Evolutionary conservation across 163 green algal species (phyloP).

Genomic region (Chloroidium sp.): DNA sequence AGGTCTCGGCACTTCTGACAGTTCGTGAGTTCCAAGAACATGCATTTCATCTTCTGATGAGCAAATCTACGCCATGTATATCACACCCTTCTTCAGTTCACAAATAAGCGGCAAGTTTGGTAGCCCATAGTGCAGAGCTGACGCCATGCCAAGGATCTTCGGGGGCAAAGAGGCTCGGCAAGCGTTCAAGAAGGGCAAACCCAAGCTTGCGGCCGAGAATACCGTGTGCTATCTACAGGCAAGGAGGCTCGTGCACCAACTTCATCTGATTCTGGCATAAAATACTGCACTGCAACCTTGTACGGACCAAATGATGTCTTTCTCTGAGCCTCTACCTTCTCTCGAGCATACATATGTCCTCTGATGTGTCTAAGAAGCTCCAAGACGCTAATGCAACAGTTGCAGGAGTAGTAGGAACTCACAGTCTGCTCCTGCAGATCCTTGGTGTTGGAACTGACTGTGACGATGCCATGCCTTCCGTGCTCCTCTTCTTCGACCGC

Average conservation of each 20-base stretch:
- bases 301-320: neutral
- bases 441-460: slow-evolving; percentile 49
- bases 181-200: slow-evolving; percentile 1
- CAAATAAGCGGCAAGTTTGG: no score
- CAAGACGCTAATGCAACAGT: neutral
- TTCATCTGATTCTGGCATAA: neutral
- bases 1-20: no score
- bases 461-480: slow-evolving; percentile 48
- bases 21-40: no score
- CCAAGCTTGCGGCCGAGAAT: slow-evolving; percentile 12
- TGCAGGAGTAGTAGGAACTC: no score
- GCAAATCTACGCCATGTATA: no score
- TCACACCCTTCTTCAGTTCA: no score
- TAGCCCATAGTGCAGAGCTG: no score
- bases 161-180: no score
- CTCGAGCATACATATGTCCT: neutral
- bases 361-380: neutral
- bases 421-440: slow-evolving; percentile 21
- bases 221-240: slow-evolving; percentile 17
- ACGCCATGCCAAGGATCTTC: no score
- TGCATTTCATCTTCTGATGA: no score
- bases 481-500: slow-evolving; percentile 76
- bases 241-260: no score
- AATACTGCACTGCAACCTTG: neutral
- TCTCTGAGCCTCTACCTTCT: neutral